These are phyloP conservation scores for Hypericum androsaemum DNA, from an alignment of 345 rosid species.

Conservation along the genomic window DNA sequence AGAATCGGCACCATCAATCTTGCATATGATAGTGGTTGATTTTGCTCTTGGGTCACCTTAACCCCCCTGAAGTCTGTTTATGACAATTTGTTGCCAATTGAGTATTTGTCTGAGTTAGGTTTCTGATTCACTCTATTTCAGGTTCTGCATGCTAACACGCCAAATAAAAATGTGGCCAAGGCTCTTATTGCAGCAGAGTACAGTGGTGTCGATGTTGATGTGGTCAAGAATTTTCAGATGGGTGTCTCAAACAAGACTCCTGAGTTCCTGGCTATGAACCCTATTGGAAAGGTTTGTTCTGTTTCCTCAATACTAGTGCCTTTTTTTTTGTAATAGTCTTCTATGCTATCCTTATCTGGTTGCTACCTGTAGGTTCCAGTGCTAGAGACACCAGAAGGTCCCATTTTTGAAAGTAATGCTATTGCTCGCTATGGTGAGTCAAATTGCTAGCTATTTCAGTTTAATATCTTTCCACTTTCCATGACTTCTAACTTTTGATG, in stretches of 20 bases:
- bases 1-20: no score
- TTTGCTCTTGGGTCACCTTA: no score
- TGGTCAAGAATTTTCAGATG: slow-evolving; percentile 59
- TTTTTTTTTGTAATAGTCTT: not conserved
- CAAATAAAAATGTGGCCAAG: slow-evolving; percentile 57
- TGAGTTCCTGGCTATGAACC: slow-evolving; percentile 77
- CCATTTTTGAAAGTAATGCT: slow-evolving; percentile 92
- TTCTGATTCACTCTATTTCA: slow-evolving; percentile 4
- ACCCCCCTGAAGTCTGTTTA: no score
- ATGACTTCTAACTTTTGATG: no score
- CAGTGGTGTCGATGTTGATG: slow-evolving; percentile 51
- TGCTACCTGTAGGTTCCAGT: slow-evolving; percentile 58
- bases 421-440: slow-evolving; percentile 75
- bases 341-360: not conserved
- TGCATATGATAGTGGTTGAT: no score
- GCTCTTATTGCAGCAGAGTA: slow-evolving; percentile 77
- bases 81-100: no score
- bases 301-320: not conserved
- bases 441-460: no score
- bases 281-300: slow-evolving; percentile 66
- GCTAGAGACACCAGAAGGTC: slow-evolving; percentile 91
- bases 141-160: slow-evolving; percentile 49
- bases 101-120: no score
- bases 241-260: slow-evolving; percentile 76
- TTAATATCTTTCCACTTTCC: not conserved